Evolutionary conservation across 2,329 filamentous ascomycete species (phyloP).

Genomic region (Phyllosticta citriasiana): DNA sequence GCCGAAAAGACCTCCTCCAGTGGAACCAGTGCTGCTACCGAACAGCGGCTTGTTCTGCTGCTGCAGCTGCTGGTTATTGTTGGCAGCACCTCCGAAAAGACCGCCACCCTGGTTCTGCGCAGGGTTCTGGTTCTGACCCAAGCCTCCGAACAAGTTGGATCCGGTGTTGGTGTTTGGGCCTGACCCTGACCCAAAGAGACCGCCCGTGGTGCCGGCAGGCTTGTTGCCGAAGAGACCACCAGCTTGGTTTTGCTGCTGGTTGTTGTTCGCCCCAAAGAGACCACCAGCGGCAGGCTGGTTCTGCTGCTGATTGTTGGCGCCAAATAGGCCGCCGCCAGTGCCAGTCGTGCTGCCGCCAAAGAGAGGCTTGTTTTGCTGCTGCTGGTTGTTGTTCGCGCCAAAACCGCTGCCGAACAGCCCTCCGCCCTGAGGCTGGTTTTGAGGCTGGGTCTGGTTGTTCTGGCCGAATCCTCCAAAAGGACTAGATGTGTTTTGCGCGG

Average conservation of each 20-base stretch:
- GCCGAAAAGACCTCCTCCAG: constrained; percentile 40
- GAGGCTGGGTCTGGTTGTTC: constrained; percentile 18
- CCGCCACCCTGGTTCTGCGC: constrained; percentile 16
- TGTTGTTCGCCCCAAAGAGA: constrained; percentile 30
- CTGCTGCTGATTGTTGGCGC: constrained; percentile 28
- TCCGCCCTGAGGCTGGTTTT: constrained; percentile 20
- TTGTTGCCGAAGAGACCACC: constrained; percentile 33
- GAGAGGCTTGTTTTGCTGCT: constrained; percentile 30
- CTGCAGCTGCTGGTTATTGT: constrained; percentile 19
- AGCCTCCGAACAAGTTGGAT: constrained; percentile 17
- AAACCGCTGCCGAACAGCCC: constrained; percentile 36
- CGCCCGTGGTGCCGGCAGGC: constrained; percentile 17
- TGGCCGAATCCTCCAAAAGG: constrained; percentile 20
- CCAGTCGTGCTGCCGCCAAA: constrained; percentile 29
- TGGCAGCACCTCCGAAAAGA: constrained; percentile 19
- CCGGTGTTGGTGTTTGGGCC: constrained; percentile 12
- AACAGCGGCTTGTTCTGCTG: constrained; percentile 30
- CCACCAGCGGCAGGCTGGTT: constrained; percentile 18
- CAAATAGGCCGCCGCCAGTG: constrained; percentile 39
- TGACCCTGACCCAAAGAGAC: constrained; percentile 22
- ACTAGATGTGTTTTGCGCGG: constrained; percentile 12
- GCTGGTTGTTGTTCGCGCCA: constrained; percentile 25
- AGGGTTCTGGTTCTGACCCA: constrained; percentile 12
- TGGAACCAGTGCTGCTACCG: constrained; percentile 15
- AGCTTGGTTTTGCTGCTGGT: constrained; percentile 18